Base-by-base conservation (phyloP, 768 basidiomycete species). In the Pisolithus sp. region DNA sequence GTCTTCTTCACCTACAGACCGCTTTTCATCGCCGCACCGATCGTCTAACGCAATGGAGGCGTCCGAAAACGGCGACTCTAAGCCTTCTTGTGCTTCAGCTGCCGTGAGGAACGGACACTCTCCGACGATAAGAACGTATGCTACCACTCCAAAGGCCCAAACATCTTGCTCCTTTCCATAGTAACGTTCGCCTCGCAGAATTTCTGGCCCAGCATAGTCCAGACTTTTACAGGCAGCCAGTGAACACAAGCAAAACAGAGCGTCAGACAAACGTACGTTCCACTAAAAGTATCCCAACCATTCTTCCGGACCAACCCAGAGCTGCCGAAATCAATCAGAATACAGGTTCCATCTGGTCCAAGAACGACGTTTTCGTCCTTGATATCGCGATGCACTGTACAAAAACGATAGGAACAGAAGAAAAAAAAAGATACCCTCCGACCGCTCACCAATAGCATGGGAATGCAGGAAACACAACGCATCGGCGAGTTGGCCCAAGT, bases 91-190 rank as follows among this genome's bases (percentile, higher is more conserved):
- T 0, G 93, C 91, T 66, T 97, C 94, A 37, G 84, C 86, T 1
- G 93, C 86, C 17, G 88, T 91, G 71, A 85, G 82, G 72, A 93
- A 94, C 1, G 91, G 91, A 62, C 92, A 94, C 72, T 95, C 92
- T 6, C 92, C 91, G 20, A 86, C 80, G 17, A 98, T 78, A 55
- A 99, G 80, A 51, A 99, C 95, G 67, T 93, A 99, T 12, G 86
- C 93, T 20, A 99, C 92, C 21, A 98, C 93, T 13, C 95, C 95
- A 54, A 95, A 89, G 0, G 95, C 95, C 94, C 95, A 99, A 3
- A 97, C 89, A 59, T 99, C 95, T 68, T 97, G 94, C 65, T 95
- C 93, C 63, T 93, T 94, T 34, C 95, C 96, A 57, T 88, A 79
- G 67, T 99, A 99, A 46, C 89, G 81, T 65, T 96, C 93, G 3